Evolutionary conservation across 2,329 filamentous ascomycete species (phyloP).

Genomic region (Verticillium klebahnii): DNA sequence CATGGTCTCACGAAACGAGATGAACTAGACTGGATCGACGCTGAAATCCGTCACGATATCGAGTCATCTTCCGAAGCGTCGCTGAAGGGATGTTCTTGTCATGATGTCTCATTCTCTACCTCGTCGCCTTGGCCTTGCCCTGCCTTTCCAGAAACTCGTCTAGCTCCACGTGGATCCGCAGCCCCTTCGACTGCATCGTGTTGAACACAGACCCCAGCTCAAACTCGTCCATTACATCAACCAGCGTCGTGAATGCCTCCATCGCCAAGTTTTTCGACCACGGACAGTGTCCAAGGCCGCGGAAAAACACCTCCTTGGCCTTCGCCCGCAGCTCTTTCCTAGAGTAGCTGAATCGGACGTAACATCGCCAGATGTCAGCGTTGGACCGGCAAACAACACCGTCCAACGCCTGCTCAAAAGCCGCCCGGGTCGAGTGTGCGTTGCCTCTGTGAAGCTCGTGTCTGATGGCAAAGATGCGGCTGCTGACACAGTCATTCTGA

Average conservation of each 20-base stretch:
- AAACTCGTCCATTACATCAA: conserved; percentile 36
- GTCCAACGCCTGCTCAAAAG: conserved; percentile 47
- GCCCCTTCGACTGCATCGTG: conserved; percentile 42
- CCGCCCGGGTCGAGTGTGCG: conserved; percentile 41
- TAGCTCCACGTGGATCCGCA: conserved; percentile 47
- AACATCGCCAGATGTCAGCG: conserved; percentile 42
- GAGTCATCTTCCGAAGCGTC: background rate
- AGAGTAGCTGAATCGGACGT: conserved; percentile 41
- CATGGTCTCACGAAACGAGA: background rate
- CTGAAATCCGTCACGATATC: background rate
- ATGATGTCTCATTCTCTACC: background rate
- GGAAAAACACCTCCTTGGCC: conserved; percentile 43
- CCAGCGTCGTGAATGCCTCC: conserved; percentile 44
- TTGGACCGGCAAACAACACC: conserved; percentile 34
- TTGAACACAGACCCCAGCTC: conserved; percentile 46
- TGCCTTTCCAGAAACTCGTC: conserved; percentile 40
- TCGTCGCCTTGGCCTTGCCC: conserved; percentile 7
- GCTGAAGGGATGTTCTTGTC: background rate
- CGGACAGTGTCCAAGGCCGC: conserved; percentile 42
- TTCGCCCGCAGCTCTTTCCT: conserved; percentile 31
- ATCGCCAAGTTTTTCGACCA: conserved; percentile 46
- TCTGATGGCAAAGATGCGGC: conserved; percentile 45
- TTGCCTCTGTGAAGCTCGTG: conserved; percentile 46
- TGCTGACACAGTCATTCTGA: conserved; percentile 35
- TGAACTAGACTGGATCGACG: background rate